Evolutionary conservation across 2,329 filamentous ascomycete species (phyloP).

Genomic region (Plectosphaerella plurivora): DNA sequence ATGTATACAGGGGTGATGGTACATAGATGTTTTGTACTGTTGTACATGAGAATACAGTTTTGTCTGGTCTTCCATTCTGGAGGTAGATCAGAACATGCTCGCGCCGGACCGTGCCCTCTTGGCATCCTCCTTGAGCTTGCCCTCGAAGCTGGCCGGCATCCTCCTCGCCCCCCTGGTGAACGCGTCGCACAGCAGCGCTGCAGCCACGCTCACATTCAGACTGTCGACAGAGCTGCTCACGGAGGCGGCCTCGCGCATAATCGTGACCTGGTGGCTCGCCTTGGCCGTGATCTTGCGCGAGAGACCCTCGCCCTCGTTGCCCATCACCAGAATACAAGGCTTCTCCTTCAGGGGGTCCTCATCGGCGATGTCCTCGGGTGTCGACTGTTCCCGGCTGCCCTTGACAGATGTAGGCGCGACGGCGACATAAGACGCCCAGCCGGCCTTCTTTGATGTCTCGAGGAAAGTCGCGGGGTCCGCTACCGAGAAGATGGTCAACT

Average conservation of each 20-base stretch:
- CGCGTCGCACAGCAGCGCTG: slow-evolving; percentile 67
- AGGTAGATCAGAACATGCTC: slow-evolving; percentile 6
- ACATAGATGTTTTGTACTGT: too few species aligned
- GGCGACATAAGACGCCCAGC: slow-evolving; percentile 83
- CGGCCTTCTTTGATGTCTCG: slow-evolving; percentile 58
- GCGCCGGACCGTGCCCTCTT: slow-evolving; percentile 16
- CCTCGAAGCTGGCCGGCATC: slow-evolving; percentile 20
- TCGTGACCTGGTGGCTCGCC: slow-evolving; percentile 63
- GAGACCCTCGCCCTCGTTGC: slow-evolving; percentile 75
- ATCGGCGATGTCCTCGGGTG: slow-evolving; percentile 43
- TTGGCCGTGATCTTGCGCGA: slow-evolving; percentile 57
- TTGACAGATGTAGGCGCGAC: slow-evolving; percentile 41
- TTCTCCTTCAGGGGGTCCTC: slow-evolving; percentile 49
- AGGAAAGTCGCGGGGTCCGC: slow-evolving; percentile 67
- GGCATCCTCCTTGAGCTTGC: slow-evolving; percentile 29
- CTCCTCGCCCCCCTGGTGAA: slow-evolving; percentile 48
- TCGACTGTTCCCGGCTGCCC: slow-evolving; percentile 33
- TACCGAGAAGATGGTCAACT: slow-evolving; percentile 68
- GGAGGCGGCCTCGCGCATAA: slow-evolving; percentile 46
- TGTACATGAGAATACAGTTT: too few species aligned
- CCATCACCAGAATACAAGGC: slow-evolving; percentile 77
- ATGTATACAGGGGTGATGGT: too few species aligned
- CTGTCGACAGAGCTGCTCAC: slow-evolving; percentile 68
- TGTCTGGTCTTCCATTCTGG: too few species aligned
- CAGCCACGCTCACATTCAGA: slow-evolving; percentile 88